Conservation (phyloP, 75 land plant genomes). For the Gnetum montanum region DNA sequence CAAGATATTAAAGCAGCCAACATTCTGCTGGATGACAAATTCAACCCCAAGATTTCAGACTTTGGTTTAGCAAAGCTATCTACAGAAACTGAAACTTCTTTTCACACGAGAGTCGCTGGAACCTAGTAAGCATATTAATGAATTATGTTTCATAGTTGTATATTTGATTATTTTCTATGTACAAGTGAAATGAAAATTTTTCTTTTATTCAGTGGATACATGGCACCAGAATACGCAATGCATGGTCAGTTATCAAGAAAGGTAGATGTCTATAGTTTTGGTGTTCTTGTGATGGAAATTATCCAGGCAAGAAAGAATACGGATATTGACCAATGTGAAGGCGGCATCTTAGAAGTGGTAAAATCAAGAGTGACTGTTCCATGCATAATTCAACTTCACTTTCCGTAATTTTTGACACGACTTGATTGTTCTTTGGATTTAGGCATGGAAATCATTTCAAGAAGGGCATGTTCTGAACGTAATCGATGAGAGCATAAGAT, state of each 20-base stretch:
- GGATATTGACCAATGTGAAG: constrained; percentile 14
- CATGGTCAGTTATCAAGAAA: constrained; percentile 34
- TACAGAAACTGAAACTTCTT: neutral
- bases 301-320: constrained; percentile 24
- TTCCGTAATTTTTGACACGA: neutral
- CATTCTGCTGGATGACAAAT: neutral
- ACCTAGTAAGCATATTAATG: neutral
- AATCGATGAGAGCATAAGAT: neutral
- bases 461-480: neutral
- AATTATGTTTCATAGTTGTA: neutral
- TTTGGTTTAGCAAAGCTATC: neutral
- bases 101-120: neutral
- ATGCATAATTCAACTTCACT: neutral
- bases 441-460: constrained; percentile 8
- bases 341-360: constrained; percentile 1
- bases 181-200: too few species aligned
- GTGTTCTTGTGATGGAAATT: constrained; percentile 39
- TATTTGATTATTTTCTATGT: neutral
- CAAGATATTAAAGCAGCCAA: neutral
- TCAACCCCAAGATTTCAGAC: neutral
- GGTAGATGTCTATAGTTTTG: constrained; percentile 44
- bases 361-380: neutral
- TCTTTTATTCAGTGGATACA: constrained; percentile 9
- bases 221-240: constrained; percentile 14
- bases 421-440: neutral